Evolutionary conservation across 208 protist species (phyloP).

Genomic region (Spongospora subterranea): DNA sequence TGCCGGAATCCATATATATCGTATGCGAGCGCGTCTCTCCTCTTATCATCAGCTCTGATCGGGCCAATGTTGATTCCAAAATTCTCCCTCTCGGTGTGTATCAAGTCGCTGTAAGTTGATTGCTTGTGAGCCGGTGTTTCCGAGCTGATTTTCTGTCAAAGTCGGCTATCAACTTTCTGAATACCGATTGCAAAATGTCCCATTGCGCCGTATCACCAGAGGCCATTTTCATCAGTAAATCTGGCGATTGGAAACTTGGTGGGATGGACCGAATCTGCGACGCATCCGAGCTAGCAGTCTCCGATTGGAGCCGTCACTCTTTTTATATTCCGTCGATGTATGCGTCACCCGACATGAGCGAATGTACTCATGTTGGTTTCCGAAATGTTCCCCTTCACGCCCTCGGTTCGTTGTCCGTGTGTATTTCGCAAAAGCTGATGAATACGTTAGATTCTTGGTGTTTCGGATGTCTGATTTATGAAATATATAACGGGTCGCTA

Average conservation of each 20-base stretch:
- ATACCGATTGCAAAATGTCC: constrained; percentile 48
- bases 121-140: not conserved
- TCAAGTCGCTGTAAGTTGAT: constrained; percentile 22
- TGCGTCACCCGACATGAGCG: not conserved
- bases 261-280: not conserved
- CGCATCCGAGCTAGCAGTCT: not conserved
- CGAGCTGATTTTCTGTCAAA: not conserved
- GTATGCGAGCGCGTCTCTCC: constrained; percentile 19
- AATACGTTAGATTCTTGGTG: not conserved
- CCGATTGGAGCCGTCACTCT: not conserved
- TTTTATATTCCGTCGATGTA: not conserved
- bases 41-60: not conserved
- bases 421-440: not conserved
- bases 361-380: not conserved
- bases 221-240: not conserved
- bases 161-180: constrained; percentile 24
- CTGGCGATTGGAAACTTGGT: constrained; percentile 41
- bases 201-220: constrained; percentile 10
- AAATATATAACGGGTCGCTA: constrained; percentile 1
- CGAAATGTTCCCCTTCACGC: not conserved
- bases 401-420: not conserved
- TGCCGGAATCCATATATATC: not conserved
- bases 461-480: constrained; percentile 17
- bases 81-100: not conserved
- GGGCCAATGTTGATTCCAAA: constrained; percentile 14